These are phyloP conservation scores for Balansia obtecta DNA, from an alignment of 2,329 filamentous ascomycete genomes.

Conservation along the genomic window DNA sequence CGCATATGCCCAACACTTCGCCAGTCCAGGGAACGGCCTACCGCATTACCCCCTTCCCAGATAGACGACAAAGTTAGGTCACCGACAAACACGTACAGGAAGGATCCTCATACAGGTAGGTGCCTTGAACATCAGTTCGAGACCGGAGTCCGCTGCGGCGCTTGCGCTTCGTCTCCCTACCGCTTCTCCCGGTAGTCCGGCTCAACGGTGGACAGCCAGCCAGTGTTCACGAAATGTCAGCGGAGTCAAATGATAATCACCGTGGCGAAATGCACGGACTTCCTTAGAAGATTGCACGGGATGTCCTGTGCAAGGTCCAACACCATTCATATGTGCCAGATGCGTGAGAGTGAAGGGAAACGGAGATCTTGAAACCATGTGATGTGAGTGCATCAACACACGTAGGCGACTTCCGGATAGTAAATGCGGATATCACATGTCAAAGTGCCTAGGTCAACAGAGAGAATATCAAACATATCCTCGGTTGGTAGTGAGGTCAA, in stretches of 20 bases:
- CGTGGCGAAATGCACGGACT: slow-evolving; percentile 1
- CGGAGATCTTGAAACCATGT: too few species aligned
- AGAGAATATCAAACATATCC: not conserved
- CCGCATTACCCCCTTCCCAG: not conserved
- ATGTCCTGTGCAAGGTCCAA: not conserved
- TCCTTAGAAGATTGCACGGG: not conserved
- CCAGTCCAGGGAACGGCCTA: not conserved
- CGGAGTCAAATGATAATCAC: not conserved
- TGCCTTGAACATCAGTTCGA: not conserved
- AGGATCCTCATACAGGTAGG: not conserved
- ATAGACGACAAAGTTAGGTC: not conserved
- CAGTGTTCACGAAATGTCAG: slow-evolving; percentile 1
- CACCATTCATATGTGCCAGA: not conserved
- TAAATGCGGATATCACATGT: not conserved
- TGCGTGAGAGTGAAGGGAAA: not conserved
- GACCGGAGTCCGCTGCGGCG: not conserved
- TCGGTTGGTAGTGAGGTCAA: not conserved
- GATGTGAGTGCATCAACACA: not conserved
- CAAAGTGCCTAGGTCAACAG: not conserved
- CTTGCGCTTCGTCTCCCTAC: not conserved
- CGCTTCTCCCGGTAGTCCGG: not conserved
- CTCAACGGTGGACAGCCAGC: not conserved
- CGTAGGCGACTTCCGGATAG: too few species aligned
- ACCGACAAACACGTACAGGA: not conserved
- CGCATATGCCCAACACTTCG: not conserved